These are phyloP conservation scores for Wickerhamomyces ciferrii DNA, from an alignment of 805 yeast genomes.

Conservation along the genomic window DNA sequence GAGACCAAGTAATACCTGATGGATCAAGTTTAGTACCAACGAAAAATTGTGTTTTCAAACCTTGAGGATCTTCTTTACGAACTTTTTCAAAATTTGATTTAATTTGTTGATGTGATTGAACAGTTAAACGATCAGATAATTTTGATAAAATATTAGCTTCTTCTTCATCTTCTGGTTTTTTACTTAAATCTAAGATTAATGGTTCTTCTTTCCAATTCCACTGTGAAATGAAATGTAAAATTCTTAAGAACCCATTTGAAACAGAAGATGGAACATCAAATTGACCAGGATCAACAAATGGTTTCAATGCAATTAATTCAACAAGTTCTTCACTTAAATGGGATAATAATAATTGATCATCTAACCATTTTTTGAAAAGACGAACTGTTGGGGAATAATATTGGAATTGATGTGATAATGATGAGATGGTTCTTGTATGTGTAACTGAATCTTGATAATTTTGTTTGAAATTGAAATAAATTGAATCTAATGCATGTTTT, in stretches of 20 bases:
- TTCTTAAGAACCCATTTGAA: constrained; percentile 75
- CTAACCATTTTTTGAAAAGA: constrained; percentile 85
- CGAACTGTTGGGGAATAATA: constrained; percentile 77
- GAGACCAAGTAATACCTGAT: constrained; percentile 84
- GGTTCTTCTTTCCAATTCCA: constrained; percentile 98
- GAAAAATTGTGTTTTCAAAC: constrained; percentile 72
- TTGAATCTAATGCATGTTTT: constrained; percentile 51
- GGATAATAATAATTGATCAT: constrained; percentile 65
- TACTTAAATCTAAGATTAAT: constrained; percentile 70
- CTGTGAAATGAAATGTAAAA: constrained; percentile 58
- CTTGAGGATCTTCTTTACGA: constrained; percentile 77
- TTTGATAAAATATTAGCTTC: constrained; percentile 33
- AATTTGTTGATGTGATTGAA: constrained; percentile 56
- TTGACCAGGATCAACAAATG: constrained; percentile 87
- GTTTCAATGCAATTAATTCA: constrained; percentile 77
- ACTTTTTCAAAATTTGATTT: constrained; percentile 60
- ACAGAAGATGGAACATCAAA: constrained; percentile 74
- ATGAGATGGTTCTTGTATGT: constrained; percentile 76
- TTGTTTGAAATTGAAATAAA: constrained; percentile 58
- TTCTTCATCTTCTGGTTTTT: constrained; percentile 35
- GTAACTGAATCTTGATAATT: constrained; percentile 62
- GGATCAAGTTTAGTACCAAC: constrained; percentile 80
- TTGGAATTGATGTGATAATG: constrained; percentile 66
- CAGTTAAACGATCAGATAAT: constrained; percentile 56
- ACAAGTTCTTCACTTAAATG: constrained; percentile 76